These are phyloP conservation scores for Hepatocystis sp. DNA, from an alignment of 169 alveolate genomes.

Conservation along the genomic window DNA sequence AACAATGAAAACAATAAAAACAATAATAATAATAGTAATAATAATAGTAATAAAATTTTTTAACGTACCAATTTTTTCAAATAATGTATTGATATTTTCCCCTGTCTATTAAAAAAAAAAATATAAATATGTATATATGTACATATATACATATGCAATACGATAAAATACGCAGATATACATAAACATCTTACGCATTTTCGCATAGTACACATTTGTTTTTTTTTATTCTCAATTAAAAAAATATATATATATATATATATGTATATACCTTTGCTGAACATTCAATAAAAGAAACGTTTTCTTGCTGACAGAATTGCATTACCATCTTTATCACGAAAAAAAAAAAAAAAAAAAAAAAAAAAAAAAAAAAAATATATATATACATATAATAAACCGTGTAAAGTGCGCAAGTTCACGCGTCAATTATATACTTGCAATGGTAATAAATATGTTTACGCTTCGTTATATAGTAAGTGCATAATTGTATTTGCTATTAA, in stretches of 20 bases:
- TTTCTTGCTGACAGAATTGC: conserved; percentile 73
- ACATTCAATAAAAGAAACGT: conserved; percentile 78
- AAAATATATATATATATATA: too few species aligned
- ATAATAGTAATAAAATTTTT: too few species aligned
- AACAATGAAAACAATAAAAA: too few species aligned
- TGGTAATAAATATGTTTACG: too few species aligned
- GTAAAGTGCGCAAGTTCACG: neutral
- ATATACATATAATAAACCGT: neutral
- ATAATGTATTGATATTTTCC: conserved; percentile 77
- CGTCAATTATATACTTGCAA: too few species aligned
- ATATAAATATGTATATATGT: conserved; percentile 1
- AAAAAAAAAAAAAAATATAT: conserved; percentile 1
- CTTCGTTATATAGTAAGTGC: too few species aligned
- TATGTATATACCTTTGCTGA: conserved; percentile 83
- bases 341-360: conserved; percentile 3
- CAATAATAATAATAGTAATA: too few species aligned
- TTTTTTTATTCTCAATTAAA: neutral
- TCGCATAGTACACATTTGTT: neutral
- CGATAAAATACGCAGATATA: too few species aligned
- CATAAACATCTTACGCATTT: too few species aligned
- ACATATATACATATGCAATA: neutral
- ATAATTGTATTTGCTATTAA: neutral
- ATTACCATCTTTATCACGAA: conserved; percentile 78
- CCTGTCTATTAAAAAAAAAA: conserved; percentile 75
- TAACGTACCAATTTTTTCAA: conserved; percentile 77